Evolutionary conservation across 192 early-diverging fungal species (phyloP).

Genomic region (Kappamyces sp.): DNA sequence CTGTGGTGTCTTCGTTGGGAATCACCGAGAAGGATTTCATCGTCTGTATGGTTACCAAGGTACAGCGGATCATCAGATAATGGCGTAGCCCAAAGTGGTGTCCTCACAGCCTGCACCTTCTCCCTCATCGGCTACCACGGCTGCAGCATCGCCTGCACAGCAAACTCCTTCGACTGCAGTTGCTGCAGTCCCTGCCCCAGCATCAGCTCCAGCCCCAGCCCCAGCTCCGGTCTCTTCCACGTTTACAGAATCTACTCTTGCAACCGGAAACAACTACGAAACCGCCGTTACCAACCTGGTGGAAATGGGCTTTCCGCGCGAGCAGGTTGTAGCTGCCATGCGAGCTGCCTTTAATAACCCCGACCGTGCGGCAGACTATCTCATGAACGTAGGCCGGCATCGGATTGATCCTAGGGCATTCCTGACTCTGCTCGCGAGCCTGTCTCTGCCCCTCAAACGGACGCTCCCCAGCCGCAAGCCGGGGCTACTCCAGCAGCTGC

Average conservation of each 20-base stretch:
- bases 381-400: conserved; percentile 64
- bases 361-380: conserved; percentile 92
- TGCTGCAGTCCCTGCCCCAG: conserved; percentile 19
- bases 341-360: conserved; percentile 97
- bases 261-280: conserved; percentile 72
- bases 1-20: conserved; percentile 65
- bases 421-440: conserved; percentile 44
- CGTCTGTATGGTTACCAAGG: conserved; percentile 92
- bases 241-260: conserved; percentile 30
- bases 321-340: conserved; percentile 83
- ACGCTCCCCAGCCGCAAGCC: conserved; percentile 31
- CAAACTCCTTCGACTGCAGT: conserved; percentile 32
- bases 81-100: conserved; percentile 37
- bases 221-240: conserved; percentile 23
- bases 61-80: conserved; percentile 22
- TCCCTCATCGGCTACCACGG: conserved; percentile 34
- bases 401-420: conserved; percentile 57
- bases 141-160: conserved; percentile 28
- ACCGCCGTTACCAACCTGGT: conserved; percentile 80
- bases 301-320: conserved; percentile 91
- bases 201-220: conserved; percentile 39
- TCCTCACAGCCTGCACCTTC: conserved; percentile 31
- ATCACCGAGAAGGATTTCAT: conserved; percentile 90
- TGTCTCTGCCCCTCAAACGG: conserved; percentile 45
- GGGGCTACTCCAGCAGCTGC: conserved; percentile 22